These are phyloP conservation scores for Ilex paraguariensis DNA, from an alignment of 305 asterid genomes.

Conservation along the genomic window DNA sequence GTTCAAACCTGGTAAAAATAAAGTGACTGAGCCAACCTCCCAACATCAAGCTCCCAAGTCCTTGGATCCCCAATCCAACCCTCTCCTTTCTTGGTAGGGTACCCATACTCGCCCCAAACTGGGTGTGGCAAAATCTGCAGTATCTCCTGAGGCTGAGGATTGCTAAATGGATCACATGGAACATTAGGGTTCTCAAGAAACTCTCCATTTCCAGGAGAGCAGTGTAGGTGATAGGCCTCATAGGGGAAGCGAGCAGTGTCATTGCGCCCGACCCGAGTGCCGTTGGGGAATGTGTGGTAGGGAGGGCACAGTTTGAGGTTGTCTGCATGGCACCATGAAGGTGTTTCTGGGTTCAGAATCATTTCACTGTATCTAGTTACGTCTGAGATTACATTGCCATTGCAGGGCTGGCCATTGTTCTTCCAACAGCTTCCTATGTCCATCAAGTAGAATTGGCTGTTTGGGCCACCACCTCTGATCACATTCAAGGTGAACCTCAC, in stretches of 20 bases:
- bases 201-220: not conserved
- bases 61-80: slow-evolving; percentile 2
- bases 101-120: not conserved
- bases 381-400: not conserved
- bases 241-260: not conserved
- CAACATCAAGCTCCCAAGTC: slow-evolving; percentile 1
- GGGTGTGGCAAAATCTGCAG: not conserved
- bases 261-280: not conserved
- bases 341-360: not conserved
- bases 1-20: not conserved
- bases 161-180: not conserved
- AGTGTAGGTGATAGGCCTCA: not conserved
- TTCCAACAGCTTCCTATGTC: slow-evolving; percentile 3
- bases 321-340: not conserved
- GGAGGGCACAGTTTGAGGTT: not conserved
- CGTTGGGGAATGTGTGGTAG: not conserved
- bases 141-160: not conserved
- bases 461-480: not conserved
- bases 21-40: not conserved
- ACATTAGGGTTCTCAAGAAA: not conserved
- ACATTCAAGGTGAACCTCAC: not conserved
- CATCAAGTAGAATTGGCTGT: not conserved
- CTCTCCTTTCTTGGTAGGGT: not conserved
- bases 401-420: not conserved
- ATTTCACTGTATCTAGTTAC: not conserved